Evolutionary conservation across 2,329 filamentous ascomycete species (phyloP), one percentile per base, ranked within the genome.

Genomic region (Pestalotiopsis sp.): DNA sequence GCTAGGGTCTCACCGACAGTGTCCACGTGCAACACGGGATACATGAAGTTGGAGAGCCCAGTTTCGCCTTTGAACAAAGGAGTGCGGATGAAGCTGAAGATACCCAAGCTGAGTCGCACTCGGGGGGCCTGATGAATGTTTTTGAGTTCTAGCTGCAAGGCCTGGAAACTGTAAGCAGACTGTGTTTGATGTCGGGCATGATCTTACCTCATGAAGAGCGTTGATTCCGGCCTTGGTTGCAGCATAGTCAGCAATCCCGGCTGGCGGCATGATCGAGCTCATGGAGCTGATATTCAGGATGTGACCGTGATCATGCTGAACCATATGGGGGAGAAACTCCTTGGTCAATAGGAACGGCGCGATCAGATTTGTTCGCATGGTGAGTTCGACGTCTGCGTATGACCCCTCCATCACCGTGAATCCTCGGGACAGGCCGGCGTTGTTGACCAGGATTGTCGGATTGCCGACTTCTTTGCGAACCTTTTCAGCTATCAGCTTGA

Each of bases 71-170:
- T 59, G 57, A 59, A 59, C 23, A 59, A 27, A 11, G 57, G 57
- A 5, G 57, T 59, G 13, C 57, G 57, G 23, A 59, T 59, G 57
- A 59, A 59, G 57, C 57, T 59, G 57, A 59, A 59, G 23, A 59
- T 59, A 4, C 57, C 57, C 12, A 59, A 9, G 23, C 23, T 59
- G 12, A 59, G 27, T 20, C 57, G 57, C 23, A 59, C 57, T 59
- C 27, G 11, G 3, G 57, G 57, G 20, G 57, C 25, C 4, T 27
- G 12, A 36, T 59, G 57, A 17, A 36, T 59, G 20, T 59, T 14
- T 17, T 59, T 59, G 12, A 59, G 57, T 17, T 59, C 57, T 9
- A 59, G 57, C 31, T 59, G 57, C 27, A 59, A 27, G 14, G 57
- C 23, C 57, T 59, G 45, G 14, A 17, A 17, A 52, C 12, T 52